Evolutionary conservation across 768 basidiomycete genomes (phyloP), one percentile per base, ranked within the genome.

Genomic region (Rhodotorula paludigena): DNA sequence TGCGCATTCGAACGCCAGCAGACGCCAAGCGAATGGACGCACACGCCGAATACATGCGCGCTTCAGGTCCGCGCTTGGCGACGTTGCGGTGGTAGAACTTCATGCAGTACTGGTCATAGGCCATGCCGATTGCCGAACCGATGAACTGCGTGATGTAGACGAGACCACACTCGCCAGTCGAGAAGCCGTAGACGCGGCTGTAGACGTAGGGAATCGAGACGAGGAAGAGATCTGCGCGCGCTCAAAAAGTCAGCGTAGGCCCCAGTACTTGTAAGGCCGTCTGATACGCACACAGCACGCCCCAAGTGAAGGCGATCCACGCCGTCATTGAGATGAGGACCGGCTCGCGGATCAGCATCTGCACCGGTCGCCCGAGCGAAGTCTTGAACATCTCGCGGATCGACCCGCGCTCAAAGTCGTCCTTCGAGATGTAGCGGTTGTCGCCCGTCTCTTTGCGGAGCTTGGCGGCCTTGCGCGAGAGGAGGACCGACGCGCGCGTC

Each of bases 401-500:
- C 59, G 80, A 82, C 1, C 81, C 81, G 11, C 83, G 81, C 69
- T 89, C 86, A 66, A 84, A 84, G 73, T 89, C 88, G 5, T 84
- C 81, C 30, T 83, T 81, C 2, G 87, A 83, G 32, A 83, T 82
- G 75, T 88, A 89, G 32, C 85, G 80, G 20, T 78, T 69, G 70
- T 91, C 81, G 14, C 87, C 86, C 0, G 85, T 86, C 62, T 84
- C 80, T 76, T 86, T 86, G 55, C 90, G 83, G 59, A 85, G 72
- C 69, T 82, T 81, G 68, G 80, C 81, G 1, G 90, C 90, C 33
- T 85, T 78, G 9, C 84, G 81, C 0, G 83, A 84, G 28, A 92
- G 82, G 21, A 93, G 80, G 55, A 92, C 85, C 1, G 85, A 82
- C 0, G 83, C 79, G 23, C 91, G 82, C 0, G 91, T 92, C 77